Evolutionary conservation across 192 early-diverging fungal species (phyloP), one percentile per base, ranked within the genome.

Genomic region (Backusella morwellensis): DNA sequence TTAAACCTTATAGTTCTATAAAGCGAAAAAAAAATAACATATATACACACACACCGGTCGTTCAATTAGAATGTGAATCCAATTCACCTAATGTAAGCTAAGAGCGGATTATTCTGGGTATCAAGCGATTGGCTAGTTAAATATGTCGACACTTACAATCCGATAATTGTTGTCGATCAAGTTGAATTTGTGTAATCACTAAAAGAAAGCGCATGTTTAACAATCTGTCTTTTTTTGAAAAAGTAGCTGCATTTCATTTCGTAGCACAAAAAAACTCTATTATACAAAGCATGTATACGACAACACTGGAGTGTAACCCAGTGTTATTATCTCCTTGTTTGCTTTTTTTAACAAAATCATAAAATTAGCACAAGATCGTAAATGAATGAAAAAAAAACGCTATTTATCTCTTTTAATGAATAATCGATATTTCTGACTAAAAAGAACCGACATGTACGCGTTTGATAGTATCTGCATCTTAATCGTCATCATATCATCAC

Each of bases 161-260:
- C 54, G 54, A 59, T 59, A 59, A 59, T 59, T 59, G 21, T 59
- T 59, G 54, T 59, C 54, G 54, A 59, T 59, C 54, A 59, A 59
- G 21, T 59, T 59, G 54, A 26, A 59, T 59, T 59, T 59, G 54
- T 59, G 54, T 26, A 59, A 23, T 59, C n/a, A 50, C 17, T 50
- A 50, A 50, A 50, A 44, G 42, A 44, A 56, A 56, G 23, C 23
- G 54, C 54, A 59, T 59, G 54, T 59, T 59, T 59, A 26, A 59
- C 54, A 23, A 35, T 47, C 8, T 19, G 14, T 21, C 41, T 52
- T 52, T 34, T 34, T 32, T 72, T 21, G 44, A 21, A 72, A 42
- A 71, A 35, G 35, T 35, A 36, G 2, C 11, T 21, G 54, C 8
- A 59, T 11, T 23, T 59, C 2, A 59, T 26, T 11, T 21, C 21